Evolutionary conservation across 2,329 filamentous ascomycete genomes (phyloP).

Genomic region (Clarireedia paspali): DNA sequence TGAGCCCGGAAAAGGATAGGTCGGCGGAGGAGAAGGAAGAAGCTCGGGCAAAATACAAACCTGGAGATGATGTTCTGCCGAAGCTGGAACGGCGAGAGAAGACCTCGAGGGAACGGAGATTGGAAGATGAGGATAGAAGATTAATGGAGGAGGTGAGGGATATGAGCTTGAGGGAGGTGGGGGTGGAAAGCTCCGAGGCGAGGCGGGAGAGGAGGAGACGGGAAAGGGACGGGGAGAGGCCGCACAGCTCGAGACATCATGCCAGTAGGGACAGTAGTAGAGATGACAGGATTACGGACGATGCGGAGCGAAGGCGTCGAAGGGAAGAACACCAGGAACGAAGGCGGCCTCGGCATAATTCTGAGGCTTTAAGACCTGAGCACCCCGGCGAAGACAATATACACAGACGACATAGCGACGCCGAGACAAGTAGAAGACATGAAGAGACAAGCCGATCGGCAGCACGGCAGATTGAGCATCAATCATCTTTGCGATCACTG

Average conservation of each 20-base stretch:
- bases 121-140: conserved; percentile 35
- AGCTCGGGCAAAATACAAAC: conserved; percentile 67
- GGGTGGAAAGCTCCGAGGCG: conserved; percentile 34
- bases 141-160: conserved; percentile 25
- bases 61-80: conserved; percentile 74
- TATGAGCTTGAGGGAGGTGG: conserved; percentile 51
- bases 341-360: conserved; percentile 19
- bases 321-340: conserved; percentile 28
- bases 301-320: conserved; percentile 25
- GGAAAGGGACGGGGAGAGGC: conserved; percentile 21
- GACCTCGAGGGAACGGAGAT: conserved; percentile 44
- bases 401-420: conserved; percentile 21
- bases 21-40: conserved; percentile 67
- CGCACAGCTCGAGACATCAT: conserved; percentile 18
- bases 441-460: conserved; percentile 23
- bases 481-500: conserved; percentile 78
- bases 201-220: conserved; percentile 26
- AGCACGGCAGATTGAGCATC: conserved; percentile 68
- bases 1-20: conserved; percentile 69
- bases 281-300: conserved; percentile 22
- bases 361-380: conserved; percentile 14
- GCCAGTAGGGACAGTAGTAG: conserved; percentile 31
- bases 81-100: conserved; percentile 44
- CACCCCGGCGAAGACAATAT: conserved; percentile 16
- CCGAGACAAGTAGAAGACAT: conserved; percentile 22